Evolutionary conservation across 345 rosid species (phyloP), one percentile per base, ranked within the genome.

Genomic region (Populus davidiana): DNA sequence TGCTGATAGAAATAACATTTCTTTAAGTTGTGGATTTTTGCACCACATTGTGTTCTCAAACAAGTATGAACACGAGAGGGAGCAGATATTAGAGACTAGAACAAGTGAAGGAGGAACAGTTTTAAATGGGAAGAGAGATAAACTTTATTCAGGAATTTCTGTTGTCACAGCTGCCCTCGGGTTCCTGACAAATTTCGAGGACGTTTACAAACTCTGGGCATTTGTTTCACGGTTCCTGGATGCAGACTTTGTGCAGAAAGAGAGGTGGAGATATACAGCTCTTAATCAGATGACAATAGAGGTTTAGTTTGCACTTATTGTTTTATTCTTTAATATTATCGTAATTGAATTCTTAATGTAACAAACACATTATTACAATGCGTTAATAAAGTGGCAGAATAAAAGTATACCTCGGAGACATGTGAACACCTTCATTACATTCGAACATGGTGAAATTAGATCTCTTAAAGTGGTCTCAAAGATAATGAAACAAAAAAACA

Each of bases 181-280:
- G 38, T 86, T 92, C 73, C 77, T 93, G 90, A 93, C 93, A 29
- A 87, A 88, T 76, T 95, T 93, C 71, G 96, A 91, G 71, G 98
- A 95, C 61, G 80, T 87, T 23, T 88, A 90, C 67, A 89, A 87
- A 87, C 82, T 92, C 29, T 95, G 99, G 99, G 81, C 73, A 36
- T 92, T 95, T 84, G 89, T 90, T 75, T 88, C 98, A 12, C 73
- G 89, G 70, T 95, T 95, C 78, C 74, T 95, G 83, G 99, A 95
- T 78, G 98, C 96, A 1, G 99, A 95, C 81, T 95, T 93, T 77
- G 90, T 95, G 17, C 94, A 93, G 92, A 93, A 95, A 75, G 98
- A 93, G 87, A 89, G 84, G 70, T 92, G 99, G 99, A 86, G 99
- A 74, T 89, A 88, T 80, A 81, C 75, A 49, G 92, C 94, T 79